Conservation (phyloP, 768 basidiomycete genomes). For the Suillus decipiens region DNA sequence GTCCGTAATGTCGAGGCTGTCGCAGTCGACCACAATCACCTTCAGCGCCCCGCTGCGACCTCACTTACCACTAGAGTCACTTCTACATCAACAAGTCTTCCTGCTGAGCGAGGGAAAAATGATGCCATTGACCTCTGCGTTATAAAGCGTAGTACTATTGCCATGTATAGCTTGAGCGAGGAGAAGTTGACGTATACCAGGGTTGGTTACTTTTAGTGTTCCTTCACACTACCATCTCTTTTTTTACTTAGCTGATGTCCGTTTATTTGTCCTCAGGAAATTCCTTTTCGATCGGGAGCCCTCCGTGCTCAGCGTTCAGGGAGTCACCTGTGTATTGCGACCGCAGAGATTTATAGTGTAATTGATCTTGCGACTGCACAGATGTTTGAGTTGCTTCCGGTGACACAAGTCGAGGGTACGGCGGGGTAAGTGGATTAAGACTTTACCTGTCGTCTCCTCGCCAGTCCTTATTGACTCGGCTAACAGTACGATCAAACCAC, state of each 20-base stretch:
- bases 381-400: conserved; percentile 71
- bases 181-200: conserved; percentile 64
- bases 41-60: conserved; percentile 49
- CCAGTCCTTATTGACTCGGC: background rate
- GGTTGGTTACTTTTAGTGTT: conserved; percentile 36
- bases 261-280: conserved; percentile 50
- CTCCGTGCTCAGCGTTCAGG: conserved; percentile 64
- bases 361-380: conserved; percentile 76
- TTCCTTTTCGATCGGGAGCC: conserved; percentile 63
- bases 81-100: background rate
- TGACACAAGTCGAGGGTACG: conserved; percentile 64
- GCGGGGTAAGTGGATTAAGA: conserved; percentile 32
- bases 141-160: conserved; percentile 66
- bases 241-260: background rate
- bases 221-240: background rate
- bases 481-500: conserved; percentile 45
- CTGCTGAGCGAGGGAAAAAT: conserved; percentile 20
- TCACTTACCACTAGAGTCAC: conserved; percentile 37
- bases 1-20: conserved; percentile 80
- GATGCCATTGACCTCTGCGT: conserved; percentile 72
- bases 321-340: conserved; percentile 70
- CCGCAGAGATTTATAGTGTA: conserved; percentile 71
- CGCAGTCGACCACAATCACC: conserved; percentile 78
- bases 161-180: conserved; percentile 59
- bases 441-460: background rate